A percentile compares a stretch with the other conserved stretches of the same genome.
These are phyloP conservation scores for Omphalea diandra DNA, from an alignment of 441 rosid genomes.

Conservation along the genomic window DNA sequence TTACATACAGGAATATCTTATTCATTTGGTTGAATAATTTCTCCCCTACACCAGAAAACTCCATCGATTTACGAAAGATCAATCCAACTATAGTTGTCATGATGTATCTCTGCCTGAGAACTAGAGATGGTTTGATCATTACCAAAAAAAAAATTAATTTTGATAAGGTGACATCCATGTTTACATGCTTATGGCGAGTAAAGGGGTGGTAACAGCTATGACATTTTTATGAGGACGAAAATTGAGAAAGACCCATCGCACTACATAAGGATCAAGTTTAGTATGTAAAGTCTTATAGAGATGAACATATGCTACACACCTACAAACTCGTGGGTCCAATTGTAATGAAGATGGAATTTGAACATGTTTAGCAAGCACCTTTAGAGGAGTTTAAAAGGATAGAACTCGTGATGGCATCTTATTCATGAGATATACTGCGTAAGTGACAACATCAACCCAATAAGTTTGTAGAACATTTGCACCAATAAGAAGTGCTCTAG, in stretches of 20 bases:
- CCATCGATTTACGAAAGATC: too few relatives aligned
- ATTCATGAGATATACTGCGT: not conserved
- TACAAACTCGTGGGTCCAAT: not conserved
- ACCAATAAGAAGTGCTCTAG: not conserved
- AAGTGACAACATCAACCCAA: not conserved
- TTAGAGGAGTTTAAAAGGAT: not conserved
- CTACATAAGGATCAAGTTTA: not conserved
- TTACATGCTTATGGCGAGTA: too few relatives aligned
- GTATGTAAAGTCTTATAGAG: not conserved
- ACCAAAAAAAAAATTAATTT: too few relatives aligned
- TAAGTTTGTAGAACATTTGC: not conserved
- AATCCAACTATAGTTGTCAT: too few relatives aligned
- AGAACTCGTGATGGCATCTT: not conserved
- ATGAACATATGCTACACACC: slow-evolving; percentile 1
- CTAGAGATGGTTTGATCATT: not conserved
- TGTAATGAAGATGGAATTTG: not conserved
- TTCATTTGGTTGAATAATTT: too few relatives aligned
- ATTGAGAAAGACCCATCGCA: not conserved
- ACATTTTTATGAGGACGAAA: not conserved
- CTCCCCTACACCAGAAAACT: too few relatives aligned
- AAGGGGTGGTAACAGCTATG: not conserved
- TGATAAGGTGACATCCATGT: too few relatives aligned
- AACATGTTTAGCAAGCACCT: not conserved
- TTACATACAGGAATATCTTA: too few relatives aligned
- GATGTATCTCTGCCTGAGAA: not conserved